Conservation (phyloP, 228 moss, liverwort and hornwort species). For the Sphagnum magellanicum region DNA sequence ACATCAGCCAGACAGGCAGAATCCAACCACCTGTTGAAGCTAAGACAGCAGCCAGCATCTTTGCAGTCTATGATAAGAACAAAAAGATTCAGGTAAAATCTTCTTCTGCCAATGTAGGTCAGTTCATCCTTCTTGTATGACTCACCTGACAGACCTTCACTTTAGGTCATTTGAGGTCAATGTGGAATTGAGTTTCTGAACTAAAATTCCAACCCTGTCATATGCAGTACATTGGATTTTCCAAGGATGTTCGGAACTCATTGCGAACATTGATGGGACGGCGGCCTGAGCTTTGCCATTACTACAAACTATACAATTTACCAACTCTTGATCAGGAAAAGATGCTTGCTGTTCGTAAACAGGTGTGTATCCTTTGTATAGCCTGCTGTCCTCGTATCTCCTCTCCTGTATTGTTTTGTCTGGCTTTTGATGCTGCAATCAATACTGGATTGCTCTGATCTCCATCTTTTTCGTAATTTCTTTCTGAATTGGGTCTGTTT, state of each 20-base stretch:
- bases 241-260: conserved; percentile 93
- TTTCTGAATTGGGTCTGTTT: too few relatives aligned
- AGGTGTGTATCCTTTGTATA: conserved; percentile 27
- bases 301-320: conserved; percentile 76
- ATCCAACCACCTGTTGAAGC: conserved; percentile 75
- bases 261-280: conserved; percentile 87
- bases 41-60: conserved; percentile 66
- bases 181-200: too few relatives aligned
- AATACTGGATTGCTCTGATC: not conserved
- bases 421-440: not conserved
- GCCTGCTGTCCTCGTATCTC: not conserved
- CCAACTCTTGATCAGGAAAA: conserved; percentile 67
- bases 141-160: too few relatives aligned
- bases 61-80: conserved; percentile 65
- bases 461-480: too few relatives aligned
- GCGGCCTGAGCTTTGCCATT: conserved; percentile 80
- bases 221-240: conserved; percentile 79
- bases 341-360: conserved; percentile 71
- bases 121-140: not conserved
- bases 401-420: not conserved
- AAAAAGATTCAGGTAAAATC: conserved; percentile 23
- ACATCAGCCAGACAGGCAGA: conserved; percentile 80
- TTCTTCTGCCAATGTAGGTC: not conserved
- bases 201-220: too few relatives aligned
- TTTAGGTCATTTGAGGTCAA: too few relatives aligned